These are phyloP conservation scores for Verbena officinalis DNA, from an alignment of 257 asterid species.

Conservation along the genomic window DNA sequence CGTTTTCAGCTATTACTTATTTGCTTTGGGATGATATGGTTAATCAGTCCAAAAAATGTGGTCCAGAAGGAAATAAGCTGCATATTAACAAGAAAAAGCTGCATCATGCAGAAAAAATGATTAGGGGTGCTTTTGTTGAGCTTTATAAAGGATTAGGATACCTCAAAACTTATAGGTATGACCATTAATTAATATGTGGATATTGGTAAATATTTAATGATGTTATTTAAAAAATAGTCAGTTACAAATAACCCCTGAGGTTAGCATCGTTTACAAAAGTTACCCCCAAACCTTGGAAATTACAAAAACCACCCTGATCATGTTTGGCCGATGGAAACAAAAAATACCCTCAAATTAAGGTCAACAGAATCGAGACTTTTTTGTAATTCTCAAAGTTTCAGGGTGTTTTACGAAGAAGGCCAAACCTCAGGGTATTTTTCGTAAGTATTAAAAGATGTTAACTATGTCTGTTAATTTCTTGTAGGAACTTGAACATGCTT, in stretches of 20 bases:
- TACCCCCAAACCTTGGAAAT: no score
- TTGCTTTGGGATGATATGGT: slow-evolving; percentile 86
- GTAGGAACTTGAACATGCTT: slow-evolving; percentile 91
- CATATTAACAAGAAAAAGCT: slow-evolving; percentile 80
- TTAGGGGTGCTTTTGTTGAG: slow-evolving; percentile 86
- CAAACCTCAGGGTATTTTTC: no score
- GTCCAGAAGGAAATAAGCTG: slow-evolving; percentile 52
- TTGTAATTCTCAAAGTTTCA: no score
- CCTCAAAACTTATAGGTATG: slow-evolving; percentile 85
- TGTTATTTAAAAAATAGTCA: not conserved
- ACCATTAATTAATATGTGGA: no score
- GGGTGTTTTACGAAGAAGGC: no score
- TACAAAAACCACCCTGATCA: no score
- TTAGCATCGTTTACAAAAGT: no score
- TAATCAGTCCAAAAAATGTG: slow-evolving; percentile 71
- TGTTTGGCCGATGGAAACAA: no score
- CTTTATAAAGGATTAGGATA: slow-evolving; percentile 90
- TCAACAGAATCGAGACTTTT: no score
- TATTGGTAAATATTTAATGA: no score
- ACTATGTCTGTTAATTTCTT: slow-evolving; percentile 1
- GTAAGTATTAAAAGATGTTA: not conserved
- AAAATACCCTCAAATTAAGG: no score
- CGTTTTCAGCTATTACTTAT: slow-evolving; percentile 84
- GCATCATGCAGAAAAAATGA: slow-evolving; percentile 95
- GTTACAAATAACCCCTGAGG: no score